Conservation (phyloP, 73 alveolate species). For the Tetrahymena elliotti region DNA sequence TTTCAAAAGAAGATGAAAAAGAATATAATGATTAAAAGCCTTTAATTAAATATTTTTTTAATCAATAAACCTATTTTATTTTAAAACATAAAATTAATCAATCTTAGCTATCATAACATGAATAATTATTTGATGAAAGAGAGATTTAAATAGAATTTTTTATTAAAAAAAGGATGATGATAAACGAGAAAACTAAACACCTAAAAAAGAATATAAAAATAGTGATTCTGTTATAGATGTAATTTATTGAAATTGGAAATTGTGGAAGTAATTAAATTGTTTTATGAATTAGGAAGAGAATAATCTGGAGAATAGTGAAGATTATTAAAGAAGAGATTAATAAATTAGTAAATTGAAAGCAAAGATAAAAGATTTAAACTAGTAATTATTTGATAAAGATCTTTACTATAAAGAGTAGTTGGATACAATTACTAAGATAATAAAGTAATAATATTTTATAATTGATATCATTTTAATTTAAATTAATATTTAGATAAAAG, state of each 20-base stretch:
- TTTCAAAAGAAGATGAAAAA: no score
- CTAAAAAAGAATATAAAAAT: not conserved
- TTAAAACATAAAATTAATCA: no score
- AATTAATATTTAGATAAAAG: not conserved
- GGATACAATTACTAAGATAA: not conserved
- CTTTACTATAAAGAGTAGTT: not conserved
- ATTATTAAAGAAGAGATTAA: not conserved
- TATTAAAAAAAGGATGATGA: not conserved
- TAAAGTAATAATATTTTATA: not conserved
- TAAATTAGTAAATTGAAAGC: not conserved
- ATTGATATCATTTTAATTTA: no score
- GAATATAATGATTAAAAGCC: no score
- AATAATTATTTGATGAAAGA: not conserved
- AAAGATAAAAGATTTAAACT: not conserved
- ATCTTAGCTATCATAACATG: no score
- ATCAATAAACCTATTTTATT: no score
- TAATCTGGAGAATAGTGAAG: not conserved
- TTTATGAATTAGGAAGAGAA: not conserved
- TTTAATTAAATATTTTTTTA: no score
- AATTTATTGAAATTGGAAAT: not conserved
- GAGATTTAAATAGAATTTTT: not conserved
- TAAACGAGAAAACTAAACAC: not conserved
- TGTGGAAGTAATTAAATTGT: no score
- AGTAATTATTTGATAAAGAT: not conserved
- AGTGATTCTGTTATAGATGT: not conserved